Evolutionary conservation across 2,329 filamentous ascomycete genomes (phyloP), one percentile per base, ranked within the genome.

Genomic region (Kalmusia sp.): DNA sequence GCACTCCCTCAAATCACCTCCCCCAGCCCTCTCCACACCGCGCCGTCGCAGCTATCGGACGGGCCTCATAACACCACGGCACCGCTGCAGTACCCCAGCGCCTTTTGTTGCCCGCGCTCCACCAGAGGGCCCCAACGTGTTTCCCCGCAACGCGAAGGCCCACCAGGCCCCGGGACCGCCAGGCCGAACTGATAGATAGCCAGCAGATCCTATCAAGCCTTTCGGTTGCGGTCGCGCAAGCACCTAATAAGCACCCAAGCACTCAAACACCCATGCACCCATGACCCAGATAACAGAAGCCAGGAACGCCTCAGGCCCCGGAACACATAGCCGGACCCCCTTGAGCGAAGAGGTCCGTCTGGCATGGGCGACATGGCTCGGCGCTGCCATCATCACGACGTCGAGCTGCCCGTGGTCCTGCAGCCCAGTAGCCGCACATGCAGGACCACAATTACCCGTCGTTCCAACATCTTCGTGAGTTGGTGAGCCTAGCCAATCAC

Each of bases 401-500:
- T 22, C 41, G 33, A 56, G n/a, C n/a, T 59, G 62, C 55, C 43
- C 57, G 43, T 45, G 46, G 45, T 52, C 58, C 51, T 61, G 64
- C 68, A 58, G 49, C 57, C 57, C 52, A 57, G 49, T 54, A 51
- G 53, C 53, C 56, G 51, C 54, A 49, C 27, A n/a, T n/a, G 33
- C 49, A 54, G 55, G 55, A 56, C 62, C 63, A 67, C 63, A 62
- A 64, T 66, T 63, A 65, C 61, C 67, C 66, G 62, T 62, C 49
- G 54, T 59, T 59, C 55, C 54, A 59, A 57, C 55, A 17, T 53
- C 30, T 51, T 30, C 55, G 50, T 54, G 53, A 45, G 34, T 12
- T 57, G 51, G 50, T 41, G 37, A 21, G 15, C 34, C 50, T 72
- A 72, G 48, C 70, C 68, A 67, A 68, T 71, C 52, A 65, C 65